These are phyloP conservation scores for Suillus discolor DNA, from an alignment of 768 basidiomycete species.

Conservation along the genomic window DNA sequence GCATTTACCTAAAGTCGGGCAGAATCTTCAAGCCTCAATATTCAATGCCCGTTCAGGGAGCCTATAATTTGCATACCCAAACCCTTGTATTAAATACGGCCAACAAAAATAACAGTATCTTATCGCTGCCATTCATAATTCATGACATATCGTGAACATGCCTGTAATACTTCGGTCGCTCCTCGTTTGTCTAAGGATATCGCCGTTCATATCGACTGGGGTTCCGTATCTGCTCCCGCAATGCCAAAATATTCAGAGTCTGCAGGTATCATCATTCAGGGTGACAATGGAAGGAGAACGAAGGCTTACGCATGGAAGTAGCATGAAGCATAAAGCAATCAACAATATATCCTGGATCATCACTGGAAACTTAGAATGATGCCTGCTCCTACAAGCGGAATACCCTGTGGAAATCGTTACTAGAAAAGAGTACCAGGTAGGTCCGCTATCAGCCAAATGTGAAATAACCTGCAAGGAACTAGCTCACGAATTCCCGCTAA, in stretches of 20 bases:
- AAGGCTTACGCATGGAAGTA: conserved; percentile 35
- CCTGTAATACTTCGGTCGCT: not conserved
- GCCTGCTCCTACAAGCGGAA: too few species aligned
- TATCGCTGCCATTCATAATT: not conserved
- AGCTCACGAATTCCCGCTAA: conserved; percentile 5
- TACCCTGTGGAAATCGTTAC: too few species aligned
- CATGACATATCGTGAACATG: not conserved
- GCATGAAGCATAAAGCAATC: too few species aligned
- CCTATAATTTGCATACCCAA: too few species aligned
- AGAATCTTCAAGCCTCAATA: too few species aligned
- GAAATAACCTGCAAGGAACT: not conserved
- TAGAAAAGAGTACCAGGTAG: not conserved
- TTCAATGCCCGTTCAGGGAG: too few species aligned
- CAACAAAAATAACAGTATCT: not conserved
- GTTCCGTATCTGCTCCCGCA: conserved; percentile 51
- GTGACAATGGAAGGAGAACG: not conserved
- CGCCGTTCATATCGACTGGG: conserved; percentile 43
- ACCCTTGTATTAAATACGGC: not conserved
- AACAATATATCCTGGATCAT: too few species aligned
- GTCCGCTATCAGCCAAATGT: too few species aligned
- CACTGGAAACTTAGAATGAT: too few species aligned
- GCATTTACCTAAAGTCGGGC: not conserved
- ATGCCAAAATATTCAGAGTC: conserved; percentile 46
- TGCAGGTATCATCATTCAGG: conserved; percentile 23
- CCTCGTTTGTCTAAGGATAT: not conserved